Percentiles rank a stretch among this genome's conserved stretches.
Evolutionary conservation across 768 basidiomycete genomes (phyloP).

Genomic region (Hygrophoropsis aurantiaca): DNA sequence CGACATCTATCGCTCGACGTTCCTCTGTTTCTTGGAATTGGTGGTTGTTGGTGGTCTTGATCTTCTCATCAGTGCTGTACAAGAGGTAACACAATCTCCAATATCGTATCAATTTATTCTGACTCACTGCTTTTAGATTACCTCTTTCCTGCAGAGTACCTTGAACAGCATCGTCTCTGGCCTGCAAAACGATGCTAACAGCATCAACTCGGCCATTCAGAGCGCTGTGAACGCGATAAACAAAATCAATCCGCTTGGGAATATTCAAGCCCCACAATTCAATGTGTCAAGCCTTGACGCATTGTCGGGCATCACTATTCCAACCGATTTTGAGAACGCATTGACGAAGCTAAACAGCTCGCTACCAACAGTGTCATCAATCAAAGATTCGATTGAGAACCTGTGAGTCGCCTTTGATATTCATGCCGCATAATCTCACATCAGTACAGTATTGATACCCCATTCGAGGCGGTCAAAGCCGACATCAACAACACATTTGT

Average conservation of each 20-base stretch:
- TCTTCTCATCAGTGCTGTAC: conserved; percentile 77
- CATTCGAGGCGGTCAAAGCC: conserved; percentile 84
- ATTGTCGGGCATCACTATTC: conserved; percentile 78
- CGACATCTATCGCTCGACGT: conserved; percentile 88
- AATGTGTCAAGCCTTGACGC: conserved; percentile 70
- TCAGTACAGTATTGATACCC: conserved; percentile 65
- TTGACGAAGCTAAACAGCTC: conserved; percentile 78
- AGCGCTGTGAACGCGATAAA: conserved; percentile 68
- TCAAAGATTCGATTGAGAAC: conserved; percentile 65
- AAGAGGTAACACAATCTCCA: conserved; percentile 57
- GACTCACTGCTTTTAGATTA: conserved; percentile 51
- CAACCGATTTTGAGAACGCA: conserved; percentile 69
- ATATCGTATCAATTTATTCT: conserved; percentile 5
- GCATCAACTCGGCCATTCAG: conserved; percentile 69
- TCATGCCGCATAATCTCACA: conserved; percentile 1
- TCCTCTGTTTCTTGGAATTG: conserved; percentile 92
- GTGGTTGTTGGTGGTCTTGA: conserved; percentile 79
- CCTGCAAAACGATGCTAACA: conserved; percentile 69
- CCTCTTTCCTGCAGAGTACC: conserved; percentile 60
- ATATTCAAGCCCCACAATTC: conserved; percentile 71
- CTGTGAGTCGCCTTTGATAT: conserved; percentile 54
- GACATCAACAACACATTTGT: conserved; percentile 88
- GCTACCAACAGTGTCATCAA: conserved; percentile 72
- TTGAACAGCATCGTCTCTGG: conserved; percentile 60
- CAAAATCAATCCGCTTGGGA: conserved; percentile 69